phyloP scores from a whole-genome alignment of 1,284 basidiomycete species.

The Ustilago lituana region DNA sequence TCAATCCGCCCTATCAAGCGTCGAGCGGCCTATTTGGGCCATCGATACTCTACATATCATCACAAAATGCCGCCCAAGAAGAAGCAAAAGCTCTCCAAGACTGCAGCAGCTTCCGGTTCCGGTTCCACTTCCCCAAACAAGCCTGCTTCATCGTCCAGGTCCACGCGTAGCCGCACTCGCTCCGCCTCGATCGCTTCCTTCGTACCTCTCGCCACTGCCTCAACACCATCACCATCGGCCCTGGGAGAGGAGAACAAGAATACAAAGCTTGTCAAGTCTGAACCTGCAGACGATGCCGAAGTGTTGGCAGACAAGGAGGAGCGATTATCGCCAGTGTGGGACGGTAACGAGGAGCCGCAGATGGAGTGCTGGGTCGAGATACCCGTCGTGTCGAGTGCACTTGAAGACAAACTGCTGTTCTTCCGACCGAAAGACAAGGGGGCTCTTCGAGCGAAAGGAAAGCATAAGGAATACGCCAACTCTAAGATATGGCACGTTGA shows the following conservation, averaged over 20 bases:
- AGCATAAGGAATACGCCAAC: conserved; percentile 7
- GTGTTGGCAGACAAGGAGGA: neutral
- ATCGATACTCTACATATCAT: neutral
- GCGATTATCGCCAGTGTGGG: neutral
- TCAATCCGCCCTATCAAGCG: neutral
- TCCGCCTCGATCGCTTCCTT: conserved; percentile 17
- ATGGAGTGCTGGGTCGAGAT: conserved; percentile 30
- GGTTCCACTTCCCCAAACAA: conserved; percentile 1
- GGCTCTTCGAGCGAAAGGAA: conserved; percentile 9
- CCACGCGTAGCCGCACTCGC: conserved; percentile 23
- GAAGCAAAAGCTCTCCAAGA: conserved; percentile 9
- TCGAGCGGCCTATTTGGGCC: no score
- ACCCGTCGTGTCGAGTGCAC: neutral
- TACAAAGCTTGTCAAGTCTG: neutral
- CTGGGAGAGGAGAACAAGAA: conserved; percentile 4
- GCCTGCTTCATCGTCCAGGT: conserved; percentile 7
- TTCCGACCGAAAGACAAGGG: conserved; percentile 10
- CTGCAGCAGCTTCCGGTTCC: neutral
- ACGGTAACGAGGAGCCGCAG: neutral
- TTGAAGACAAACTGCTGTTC: conserved; percentile 26
- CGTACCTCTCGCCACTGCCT: neutral
- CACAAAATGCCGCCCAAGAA: conserved; percentile 20
- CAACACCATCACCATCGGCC: no score
- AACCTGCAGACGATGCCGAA: neutral
- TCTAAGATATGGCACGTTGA: conserved; percentile 14